phyloP scores from a whole-genome alignment of 2,329 filamentous ascomycete genomes.

The Thelonectria discophora region DNA sequence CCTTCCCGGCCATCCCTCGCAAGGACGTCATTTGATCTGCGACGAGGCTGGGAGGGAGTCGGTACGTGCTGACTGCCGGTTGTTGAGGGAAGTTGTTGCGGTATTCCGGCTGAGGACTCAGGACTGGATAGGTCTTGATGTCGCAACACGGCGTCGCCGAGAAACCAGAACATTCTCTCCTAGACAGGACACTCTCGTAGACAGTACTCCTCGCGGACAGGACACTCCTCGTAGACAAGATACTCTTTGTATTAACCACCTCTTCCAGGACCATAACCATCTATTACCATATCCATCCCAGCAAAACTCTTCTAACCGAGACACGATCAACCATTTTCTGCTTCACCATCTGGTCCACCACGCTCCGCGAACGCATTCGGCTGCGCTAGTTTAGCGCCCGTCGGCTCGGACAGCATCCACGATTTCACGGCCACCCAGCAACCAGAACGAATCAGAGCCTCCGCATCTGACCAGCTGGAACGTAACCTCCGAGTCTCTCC shows the following conservation, averaged over 20 bases:
- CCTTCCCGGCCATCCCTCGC: background rate
- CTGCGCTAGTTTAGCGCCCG: constrained; percentile 22
- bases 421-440: too few species aligned
- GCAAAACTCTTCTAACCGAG: background rate
- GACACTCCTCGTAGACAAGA: too few species aligned
- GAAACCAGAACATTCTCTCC: too few species aligned
- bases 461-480: background rate
- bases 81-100: background rate
- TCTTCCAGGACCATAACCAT: background rate
- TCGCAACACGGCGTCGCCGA: too few species aligned
- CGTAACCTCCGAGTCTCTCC: background rate
- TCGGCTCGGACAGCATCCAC: background rate
- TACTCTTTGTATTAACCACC: background rate
- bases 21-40: background rate
- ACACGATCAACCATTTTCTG: constrained; percentile 2
- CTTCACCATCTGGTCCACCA: constrained; percentile 1
- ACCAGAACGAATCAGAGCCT: constrained; percentile 5
- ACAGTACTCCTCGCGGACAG: too few species aligned
- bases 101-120: background rate
- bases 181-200: too few species aligned
- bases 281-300: background rate
- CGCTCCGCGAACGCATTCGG: constrained; percentile 2
- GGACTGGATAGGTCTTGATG: background rate
- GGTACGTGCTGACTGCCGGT: background rate
- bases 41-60: background rate